Base-by-base conservation (phyloP, 345 rosid species). In the Angophora floribunda region DNA sequence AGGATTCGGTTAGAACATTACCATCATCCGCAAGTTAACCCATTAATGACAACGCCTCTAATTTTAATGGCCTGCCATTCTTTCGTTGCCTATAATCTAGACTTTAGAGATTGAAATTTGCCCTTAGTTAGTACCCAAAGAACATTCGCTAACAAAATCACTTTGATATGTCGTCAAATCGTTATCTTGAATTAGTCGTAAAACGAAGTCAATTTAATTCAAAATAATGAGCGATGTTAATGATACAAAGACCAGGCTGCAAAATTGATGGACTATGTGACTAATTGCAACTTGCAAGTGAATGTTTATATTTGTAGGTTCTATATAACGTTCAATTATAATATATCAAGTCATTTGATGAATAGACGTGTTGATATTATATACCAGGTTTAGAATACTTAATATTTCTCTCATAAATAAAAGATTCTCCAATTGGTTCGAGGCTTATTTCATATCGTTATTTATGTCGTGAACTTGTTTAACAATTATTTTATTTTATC, bases 81-180 rank as follows among this genome's bases (percentile, higher is more conserved):
- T 32, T 67, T 32, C 16, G 44, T 17, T 19, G 8, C 6, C 0
- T 32, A 67, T 8, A 32, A 36, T 17, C 24, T 16, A 32, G 32
- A 70, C 12, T 67, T 16, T 10, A 0, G 30, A 65, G 14, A 30
- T 65, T 7, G 44, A 65, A 19, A 70, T 8, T 5, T 4, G 0
- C 17, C 10, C 13, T 14, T 14, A 3, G 75, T n/a, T n/a, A 63
- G 19, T n/a, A 0, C 19, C 30, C 1, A 0, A 1, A n/a, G 5
- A 63, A n/a, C 9, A 63, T n/a, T 30, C 1, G 1, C 24, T 12
- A 0, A 30, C 10, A 30, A 7, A 65, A 65, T 65, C 30, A 65
- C 19, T 70, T 32, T 17, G 41, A 36, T 36, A 70, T 32, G 16
- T 21, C 2, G 0, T 19, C 6, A 21, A 1, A 10, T 16, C 13